These are phyloP conservation scores for Tetracladium setigerum DNA, from an alignment of 495 filamentous ascomycete genomes.

Conservation along the genomic window DNA sequence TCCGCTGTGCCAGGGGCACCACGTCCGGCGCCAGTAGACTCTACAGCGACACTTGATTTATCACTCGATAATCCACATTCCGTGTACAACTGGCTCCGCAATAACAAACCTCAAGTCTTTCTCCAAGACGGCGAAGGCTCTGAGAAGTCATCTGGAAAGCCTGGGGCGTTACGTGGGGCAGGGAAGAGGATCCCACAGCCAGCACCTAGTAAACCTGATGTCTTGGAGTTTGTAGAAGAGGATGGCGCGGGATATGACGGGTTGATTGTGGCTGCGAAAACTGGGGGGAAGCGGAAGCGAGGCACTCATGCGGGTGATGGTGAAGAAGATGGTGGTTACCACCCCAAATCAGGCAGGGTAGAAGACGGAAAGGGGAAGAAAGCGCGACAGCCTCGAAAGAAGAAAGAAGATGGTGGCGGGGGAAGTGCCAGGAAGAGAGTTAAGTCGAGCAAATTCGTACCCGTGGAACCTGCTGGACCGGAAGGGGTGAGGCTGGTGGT, in stretches of 20 bases:
- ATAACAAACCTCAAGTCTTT: slow-evolving; percentile 76
- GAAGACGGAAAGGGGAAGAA: slow-evolving; percentile 14
- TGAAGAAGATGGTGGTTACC: slow-evolving; percentile 63
- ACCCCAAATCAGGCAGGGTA: slow-evolving; percentile 41
- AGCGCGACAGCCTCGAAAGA: slow-evolving; percentile 6
- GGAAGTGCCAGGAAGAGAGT: neutral
- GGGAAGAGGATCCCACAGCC: slow-evolving; percentile 32
- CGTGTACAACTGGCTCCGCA: slow-evolving; percentile 85
- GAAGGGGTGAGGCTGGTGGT: too few species aligned
- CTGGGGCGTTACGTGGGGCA: slow-evolving; percentile 27
- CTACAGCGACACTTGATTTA: slow-evolving; percentile 34
- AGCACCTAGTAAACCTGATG: slow-evolving; percentile 20
- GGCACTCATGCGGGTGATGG: slow-evolving; percentile 22
- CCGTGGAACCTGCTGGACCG: too few species aligned
- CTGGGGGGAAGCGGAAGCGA: slow-evolving; percentile 42
- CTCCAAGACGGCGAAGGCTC: slow-evolving; percentile 67
- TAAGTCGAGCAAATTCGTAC: neutral
- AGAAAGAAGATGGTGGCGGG: slow-evolving; percentile 10
- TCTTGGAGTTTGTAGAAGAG: slow-evolving; percentile 23
- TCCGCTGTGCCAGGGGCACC: neutral
- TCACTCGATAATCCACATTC: slow-evolving; percentile 71
- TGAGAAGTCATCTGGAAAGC: slow-evolving; percentile 48
- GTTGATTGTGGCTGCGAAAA: slow-evolving; percentile 28
- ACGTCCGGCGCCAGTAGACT: neutral
- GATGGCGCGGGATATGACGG: slow-evolving; percentile 25